A percentile compares a stretch with the other conserved stretches of the same genome.
These are phyloP conservation scores for Euphorbia lathyris DNA, from an alignment of 345 rosid species.

Conservation along the genomic window DNA sequence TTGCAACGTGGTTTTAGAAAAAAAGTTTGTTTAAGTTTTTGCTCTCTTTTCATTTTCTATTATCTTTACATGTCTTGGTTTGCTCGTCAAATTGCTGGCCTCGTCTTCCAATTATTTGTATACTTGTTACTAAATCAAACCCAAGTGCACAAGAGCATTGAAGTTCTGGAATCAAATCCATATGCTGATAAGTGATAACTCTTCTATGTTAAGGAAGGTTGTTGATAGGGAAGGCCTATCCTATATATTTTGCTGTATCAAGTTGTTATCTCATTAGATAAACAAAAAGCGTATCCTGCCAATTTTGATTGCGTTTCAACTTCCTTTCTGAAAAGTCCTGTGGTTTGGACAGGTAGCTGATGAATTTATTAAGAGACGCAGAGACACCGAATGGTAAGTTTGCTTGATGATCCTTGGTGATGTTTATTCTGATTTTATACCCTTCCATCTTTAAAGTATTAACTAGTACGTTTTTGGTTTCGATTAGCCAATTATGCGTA, in stretches of 20 bases:
- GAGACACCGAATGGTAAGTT: constrained; percentile 61
- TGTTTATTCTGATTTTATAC: not conserved
- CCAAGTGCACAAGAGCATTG: too few relatives aligned
- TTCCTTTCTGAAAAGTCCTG: constrained; percentile 4
- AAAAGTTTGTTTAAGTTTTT: constrained; percentile 1
- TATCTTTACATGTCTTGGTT: not conserved
- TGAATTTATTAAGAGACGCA: constrained; percentile 62
- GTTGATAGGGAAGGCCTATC: not conserved
- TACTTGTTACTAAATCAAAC: too few relatives aligned
- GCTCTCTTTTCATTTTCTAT: not conserved
- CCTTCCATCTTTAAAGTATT: not conserved
- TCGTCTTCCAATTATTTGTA: too few relatives aligned
- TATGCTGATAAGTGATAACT: too few relatives aligned
- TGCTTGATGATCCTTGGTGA: constrained; percentile 11
- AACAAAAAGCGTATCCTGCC: not conserved
- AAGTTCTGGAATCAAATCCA: too few relatives aligned
- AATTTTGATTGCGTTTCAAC: not conserved
- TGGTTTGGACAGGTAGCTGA: constrained; percentile 50
- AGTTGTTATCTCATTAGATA: too few relatives aligned
- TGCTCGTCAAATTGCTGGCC: not conserved
- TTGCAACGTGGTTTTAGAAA: not conserved
- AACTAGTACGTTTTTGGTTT: not conserved
- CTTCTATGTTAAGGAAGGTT: not conserved
- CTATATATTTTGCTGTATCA: too few relatives aligned
- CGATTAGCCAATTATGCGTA: not conserved